Evolutionary conservation across 176 grass and related monocot genomes (phyloP).

Genomic region (Avena eriantha): DNA sequence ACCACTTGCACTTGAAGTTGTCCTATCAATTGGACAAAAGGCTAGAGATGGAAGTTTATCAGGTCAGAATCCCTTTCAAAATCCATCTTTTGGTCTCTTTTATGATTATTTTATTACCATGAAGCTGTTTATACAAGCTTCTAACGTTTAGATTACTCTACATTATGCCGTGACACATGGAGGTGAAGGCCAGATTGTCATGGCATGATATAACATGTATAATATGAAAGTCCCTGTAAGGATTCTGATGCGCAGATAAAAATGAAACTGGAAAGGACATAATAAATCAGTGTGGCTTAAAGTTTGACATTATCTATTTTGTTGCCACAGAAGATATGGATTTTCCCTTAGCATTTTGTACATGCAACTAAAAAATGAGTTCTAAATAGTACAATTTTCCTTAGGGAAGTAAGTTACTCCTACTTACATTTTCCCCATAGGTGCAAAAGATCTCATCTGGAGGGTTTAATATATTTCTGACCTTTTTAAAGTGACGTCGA

Average conservation of each 20-base stretch:
- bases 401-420: not conserved
- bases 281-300: conserved; percentile 26
- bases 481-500: conserved; percentile 6
- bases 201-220: conserved; percentile 23
- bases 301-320: conserved; percentile 35
- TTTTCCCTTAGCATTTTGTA: conserved; percentile 9
- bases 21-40: conserved; percentile 88
- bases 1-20: conserved; percentile 79
- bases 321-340: conserved; percentile 19
- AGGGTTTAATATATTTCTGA: conserved; percentile 2
- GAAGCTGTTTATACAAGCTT: conserved; percentile 26
- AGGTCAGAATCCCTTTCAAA: conserved; percentile 56
- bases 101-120: conserved; percentile 23
- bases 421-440: conserved; percentile 22
- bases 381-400: not conserved
- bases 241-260: conserved; percentile 12
- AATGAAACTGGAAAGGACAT: conserved; percentile 28
- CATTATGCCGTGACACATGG: conserved; percentile 28
- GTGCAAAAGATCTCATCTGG: conserved; percentile 16
- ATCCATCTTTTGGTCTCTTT: conserved; percentile 33
- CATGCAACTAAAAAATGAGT: conserved; percentile 33
- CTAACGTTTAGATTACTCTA: conserved; percentile 26
- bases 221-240: not conserved
- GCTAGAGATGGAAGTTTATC: conserved; percentile 75
- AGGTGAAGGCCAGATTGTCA: conserved; percentile 23